These are phyloP conservation scores for Otatea glauca DNA, from an alignment of 176 grass and related monocot genomes.

Conservation along the genomic window DNA sequence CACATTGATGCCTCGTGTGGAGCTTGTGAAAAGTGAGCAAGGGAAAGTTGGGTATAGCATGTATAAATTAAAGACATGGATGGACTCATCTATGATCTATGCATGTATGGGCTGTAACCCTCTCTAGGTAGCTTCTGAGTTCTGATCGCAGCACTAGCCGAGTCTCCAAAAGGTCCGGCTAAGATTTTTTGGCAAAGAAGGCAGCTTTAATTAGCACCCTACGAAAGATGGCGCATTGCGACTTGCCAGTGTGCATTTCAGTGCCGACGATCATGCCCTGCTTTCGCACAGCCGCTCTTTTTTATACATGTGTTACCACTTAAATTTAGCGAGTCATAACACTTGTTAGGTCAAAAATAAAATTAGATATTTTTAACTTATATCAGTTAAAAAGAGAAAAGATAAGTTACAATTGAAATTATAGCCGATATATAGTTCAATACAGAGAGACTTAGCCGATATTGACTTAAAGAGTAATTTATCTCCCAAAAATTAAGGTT, in stretches of 20 bases:
- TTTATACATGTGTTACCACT: not conserved
- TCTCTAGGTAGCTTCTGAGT: no score
- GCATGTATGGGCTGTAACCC: not conserved
- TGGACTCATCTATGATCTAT: not conserved
- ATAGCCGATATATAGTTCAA: no score
- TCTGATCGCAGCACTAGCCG: conserved; percentile 39
- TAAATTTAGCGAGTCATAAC: no score
- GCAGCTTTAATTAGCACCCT: conserved; percentile 30
- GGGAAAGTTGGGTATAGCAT: conserved; percentile 5
- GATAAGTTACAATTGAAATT: no score
- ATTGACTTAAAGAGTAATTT: no score
- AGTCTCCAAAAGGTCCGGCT: conserved; percentile 14
- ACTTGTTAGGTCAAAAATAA: no score
- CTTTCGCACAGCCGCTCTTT: not conserved
- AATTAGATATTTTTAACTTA: no score
- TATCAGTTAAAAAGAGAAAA: no score
- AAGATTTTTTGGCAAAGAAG: conserved; percentile 18
- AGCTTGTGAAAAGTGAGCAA: conserved; percentile 29
- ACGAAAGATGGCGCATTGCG: not conserved
- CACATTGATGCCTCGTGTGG: conserved; percentile 35
- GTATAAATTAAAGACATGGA: conserved; percentile 19
- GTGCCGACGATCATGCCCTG: not conserved
- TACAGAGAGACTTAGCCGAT: no score
- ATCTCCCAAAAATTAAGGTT: no score
- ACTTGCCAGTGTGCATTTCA: not conserved